Evolutionary conservation across 2,329 filamentous ascomycete genomes (phyloP), one percentile per base, ranked within the genome.

Genomic region (Phyllachora maydis): DNA sequence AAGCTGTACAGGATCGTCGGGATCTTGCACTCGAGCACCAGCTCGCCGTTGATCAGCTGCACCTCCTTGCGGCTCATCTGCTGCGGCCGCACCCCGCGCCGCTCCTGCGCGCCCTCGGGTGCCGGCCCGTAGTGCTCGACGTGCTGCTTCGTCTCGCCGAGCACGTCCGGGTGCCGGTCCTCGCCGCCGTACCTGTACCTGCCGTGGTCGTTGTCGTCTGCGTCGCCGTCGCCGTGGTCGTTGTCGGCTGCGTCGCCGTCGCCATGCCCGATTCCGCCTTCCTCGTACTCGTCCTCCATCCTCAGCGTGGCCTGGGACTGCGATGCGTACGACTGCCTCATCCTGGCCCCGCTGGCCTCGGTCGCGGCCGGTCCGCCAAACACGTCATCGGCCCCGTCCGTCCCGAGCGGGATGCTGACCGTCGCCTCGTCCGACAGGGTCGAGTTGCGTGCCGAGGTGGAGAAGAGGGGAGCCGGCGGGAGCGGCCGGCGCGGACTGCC

Each of bases 1-100:
- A 98, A 98, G 44, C 82, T 92, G 62, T 95, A 90, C 19, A 98
- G 59, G 35, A 95, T 98, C 1, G 88, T 98, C 1, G 90, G 88
- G 35, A 98, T 98, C 52, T 98, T 98, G 60, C 88, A 95, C 53
- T 98, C 88, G 22, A 98, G 60, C 28, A 98, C 85, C 25, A 98
- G 70, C 50, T 98, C 85, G 41, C 88, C 88, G 42, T 98, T 95
- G 60, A 95, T 90, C 21, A 98, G 65, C 38, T 81, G 73, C 26
- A 98, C 88, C 46, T 95, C 85, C 42, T 91, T 92, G 49, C 73
- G 88, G 8, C 75, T 68, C 66, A 85, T 85, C 38, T 92, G 79
- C 3, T 81, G 79, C 15, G 75, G 65, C 33, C 85, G 69, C 14
- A 85, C 79, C 27, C 88, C 88, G 38, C 88, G 66, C 26, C 88